Base-by-base conservation (phyloP, 139 green algal genomes). In the Penium margaritaceum region DNA sequence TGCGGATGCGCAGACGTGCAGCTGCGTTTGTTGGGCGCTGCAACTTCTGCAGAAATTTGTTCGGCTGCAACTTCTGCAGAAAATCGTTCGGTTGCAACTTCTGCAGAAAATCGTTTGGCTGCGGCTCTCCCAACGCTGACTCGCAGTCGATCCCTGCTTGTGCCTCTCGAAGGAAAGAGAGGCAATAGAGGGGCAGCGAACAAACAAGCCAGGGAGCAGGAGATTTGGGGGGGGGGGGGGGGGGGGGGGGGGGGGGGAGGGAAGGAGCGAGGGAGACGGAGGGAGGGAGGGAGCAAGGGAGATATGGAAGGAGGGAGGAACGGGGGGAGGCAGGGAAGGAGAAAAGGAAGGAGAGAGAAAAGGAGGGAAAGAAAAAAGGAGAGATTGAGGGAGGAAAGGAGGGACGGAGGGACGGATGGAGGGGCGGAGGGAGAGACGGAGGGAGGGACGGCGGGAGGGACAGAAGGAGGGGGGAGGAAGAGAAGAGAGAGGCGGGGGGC, bases 11-110 rank as follows among this genome's bases (percentile, higher is more conserved):
- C n/a, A n/a, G n/a, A n/a, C n/a, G n/a, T n/a, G n/a, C 87, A 69
- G 79, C 98, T 99, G 37, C 94, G 84, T 81, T 95, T 94, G 83
- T 86, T 2, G 88, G 95, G 70, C 92, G 87, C 71, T 90, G 86
- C 64, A 97, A 80, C 74, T 85, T 85, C 62, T 88, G 60, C 43
- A 97, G 81, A 60, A 90, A 67, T 46, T 96, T 89, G 70, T n/a
- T n/a, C n/a, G 91, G 87, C 71, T 90, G 86, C 64, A 97, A 80
- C 74, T 85, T 85, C 62, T 88, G 60, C 43, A 97, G 81, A 60
- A 90, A 67, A 51, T 96, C 90, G 70, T 87, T 92, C 21, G 67
- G n/a, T n/a, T n/a, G n/a, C n/a, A n/a, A n/a, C n/a, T n/a, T n/a
- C n/a, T n/a, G n/a, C n/a, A n/a, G n/a, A n/a, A n/a, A n/a, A 51